Base-by-base conservation (phyloP, 2,329 filamentous ascomycete genomes). In the Fusarium mexicanum region DNA sequence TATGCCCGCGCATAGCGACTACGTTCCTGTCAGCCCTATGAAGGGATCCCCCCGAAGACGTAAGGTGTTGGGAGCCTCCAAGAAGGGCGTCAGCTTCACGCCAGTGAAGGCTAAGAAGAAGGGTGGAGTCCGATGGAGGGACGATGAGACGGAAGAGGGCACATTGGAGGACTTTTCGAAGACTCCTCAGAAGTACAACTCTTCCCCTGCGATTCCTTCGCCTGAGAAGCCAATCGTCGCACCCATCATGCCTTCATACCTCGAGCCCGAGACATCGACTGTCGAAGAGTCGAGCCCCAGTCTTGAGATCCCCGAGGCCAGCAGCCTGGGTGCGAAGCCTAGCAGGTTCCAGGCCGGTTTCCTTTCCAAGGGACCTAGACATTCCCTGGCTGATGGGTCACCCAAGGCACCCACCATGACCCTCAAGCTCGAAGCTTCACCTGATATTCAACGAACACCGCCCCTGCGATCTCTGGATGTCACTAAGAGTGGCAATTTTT, bases 281-380 rank as follows among this genome's bases (percentile, higher is more conserved):
- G 69, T 86, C 88, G 78, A 91, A 83, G 71, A 87, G 82, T 77
- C 89, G 80, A 80, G 90, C 87, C 84, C 90, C 2, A 91, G 90
- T 6, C 84, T 92, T 41, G 88, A 92, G 47, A 80, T 91, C 1
- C 84, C 85, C 1, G 86, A 88, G 48, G 76, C 81, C 20, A 81
- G 66, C 22, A 80, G 73, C 51, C 70, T 75, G 51, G 63, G 78
- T 22, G 76, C 83, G 40, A 93, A 93, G 77, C 89, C 90, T 58
- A 93, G 89, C 83, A 90, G 96, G 48, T 98, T 98, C 84, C 94
- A 97, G 77, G 89, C 95, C 5, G 96, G 96, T 10, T 98, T 98
- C 81, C 85, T 98, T 31, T 91, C 93, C 85, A 89, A 89, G 79
- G 78, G 77, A 41, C 76, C 82, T 46, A 83, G 84, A 48, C 78